Conservation (phyloP, 2,329 filamentous ascomycete genomes). For the Cladosporium oxysporum region DNA sequence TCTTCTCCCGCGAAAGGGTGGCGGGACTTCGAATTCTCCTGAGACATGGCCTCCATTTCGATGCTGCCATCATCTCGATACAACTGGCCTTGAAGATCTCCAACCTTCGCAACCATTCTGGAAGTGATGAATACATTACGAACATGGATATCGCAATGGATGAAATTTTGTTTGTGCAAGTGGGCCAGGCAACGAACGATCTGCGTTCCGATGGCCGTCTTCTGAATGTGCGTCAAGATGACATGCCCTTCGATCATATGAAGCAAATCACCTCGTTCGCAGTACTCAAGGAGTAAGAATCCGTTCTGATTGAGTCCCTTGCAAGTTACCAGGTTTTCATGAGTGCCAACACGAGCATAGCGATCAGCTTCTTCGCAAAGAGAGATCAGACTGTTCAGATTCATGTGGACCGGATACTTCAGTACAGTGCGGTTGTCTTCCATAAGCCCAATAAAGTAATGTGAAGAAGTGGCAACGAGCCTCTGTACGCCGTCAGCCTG, state of each 20-base stretch:
- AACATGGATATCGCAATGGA: constrained; percentile 21
- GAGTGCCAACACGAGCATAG: constrained; percentile 10
- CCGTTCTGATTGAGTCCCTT: constrained; percentile 11
- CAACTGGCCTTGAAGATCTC: constrained; percentile 21
- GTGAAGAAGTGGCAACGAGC: constrained; percentile 15
- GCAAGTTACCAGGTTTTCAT: constrained; percentile 14
- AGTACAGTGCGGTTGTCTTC: constrained; percentile 19
- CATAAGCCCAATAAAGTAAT: constrained; percentile 17
- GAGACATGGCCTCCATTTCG: constrained; percentile 15
- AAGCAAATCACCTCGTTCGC: constrained; percentile 13
- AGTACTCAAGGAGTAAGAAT: constrained; percentile 19
- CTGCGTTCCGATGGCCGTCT: constrained; percentile 6
- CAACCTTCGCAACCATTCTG: constrained; percentile 19
- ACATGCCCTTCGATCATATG: constrained; percentile 5
- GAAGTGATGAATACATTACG: constrained; percentile 21
- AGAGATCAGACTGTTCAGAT: background rate
- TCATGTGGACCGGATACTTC: constrained; percentile 18
- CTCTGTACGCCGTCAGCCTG: constrained; percentile 11
- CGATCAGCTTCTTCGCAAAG: constrained; percentile 18
- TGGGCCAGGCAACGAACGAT: constrained; percentile 16
- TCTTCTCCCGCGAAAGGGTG: constrained; percentile 20
- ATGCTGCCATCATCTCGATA: constrained; percentile 19
- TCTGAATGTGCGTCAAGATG: background rate
- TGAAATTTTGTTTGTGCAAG: constrained; percentile 16
- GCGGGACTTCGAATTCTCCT: constrained; percentile 21